Evolutionary conservation across 148 eudicot genomes (phyloP), one percentile per base, ranked within the genome.

Genomic region (Nyssa sinensis): DNA sequence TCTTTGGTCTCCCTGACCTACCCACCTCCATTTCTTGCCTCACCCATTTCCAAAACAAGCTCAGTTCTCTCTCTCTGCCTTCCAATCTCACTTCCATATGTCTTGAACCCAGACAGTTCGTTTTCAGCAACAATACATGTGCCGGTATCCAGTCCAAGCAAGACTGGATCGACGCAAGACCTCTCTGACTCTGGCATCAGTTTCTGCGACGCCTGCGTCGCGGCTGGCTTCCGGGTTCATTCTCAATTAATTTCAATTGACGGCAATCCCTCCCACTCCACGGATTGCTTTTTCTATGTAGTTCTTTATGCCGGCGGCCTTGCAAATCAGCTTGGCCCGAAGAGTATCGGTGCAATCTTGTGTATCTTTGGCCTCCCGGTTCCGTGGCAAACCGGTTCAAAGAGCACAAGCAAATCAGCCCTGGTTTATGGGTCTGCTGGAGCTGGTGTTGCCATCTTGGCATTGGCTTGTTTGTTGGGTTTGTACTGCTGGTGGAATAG

Each of bases 231-330:
- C 21, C 57, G 19, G 57, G 57, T 49, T 17, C 57, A 49, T 12
- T 14, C 21, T 19, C 1, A 49, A 49, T 49, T 49, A 19, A 49
- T 49, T 17, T 49, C 57, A 12, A 49, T 49, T 49, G 21, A 49
- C 14, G 57, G 57, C 16, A 49, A 49, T 17, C 12, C 2, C 1
- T 49, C 57, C 14, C 57, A 49, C 17, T 13, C 57, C 57, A 49
- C 3, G 4, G 57, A 13, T 10, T 49, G 57, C 57, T 49, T 49
- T 49, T 17, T 12, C 16, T 49, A 49, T 49, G 57, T 4, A 1
- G 21, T 49, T 11, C 57, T 77, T 21, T 77, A 77, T 57, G 80
- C 80, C 6, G 75, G 71, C 21, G 80, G 71, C 3, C 8, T 77
- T 6, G 80, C 58, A 16, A 71, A 77, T 29, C 33, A 53, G 64